These are phyloP conservation scores for Tinospora cordifolia DNA, from an alignment of 164 flowering plant species.

Conservation along the genomic window DNA sequence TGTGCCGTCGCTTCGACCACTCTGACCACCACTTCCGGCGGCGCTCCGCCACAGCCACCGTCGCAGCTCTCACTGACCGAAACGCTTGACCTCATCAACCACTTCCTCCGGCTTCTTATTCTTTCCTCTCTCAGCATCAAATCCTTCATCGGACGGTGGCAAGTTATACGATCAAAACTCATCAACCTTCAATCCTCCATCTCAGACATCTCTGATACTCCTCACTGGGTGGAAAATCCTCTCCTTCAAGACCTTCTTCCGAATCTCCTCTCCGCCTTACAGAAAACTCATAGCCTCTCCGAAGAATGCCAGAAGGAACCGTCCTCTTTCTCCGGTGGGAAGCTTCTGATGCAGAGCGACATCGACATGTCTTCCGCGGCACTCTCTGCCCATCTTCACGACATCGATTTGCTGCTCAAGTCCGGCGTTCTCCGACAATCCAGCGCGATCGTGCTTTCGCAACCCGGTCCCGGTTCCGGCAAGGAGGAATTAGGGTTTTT, in stretches of 20 bases:
- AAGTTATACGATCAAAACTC: constrained; percentile 38
- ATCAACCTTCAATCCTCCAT: constrained; percentile 29
- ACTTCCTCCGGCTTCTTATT: constrained; percentile 31
- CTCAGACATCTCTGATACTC: constrained; percentile 32
- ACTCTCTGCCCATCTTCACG: constrained; percentile 42
- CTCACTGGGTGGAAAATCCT: constrained; percentile 44
- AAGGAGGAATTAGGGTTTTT: constrained; percentile 51
- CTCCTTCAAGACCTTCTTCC: constrained; percentile 57
- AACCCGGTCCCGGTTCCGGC: constrained; percentile 40
- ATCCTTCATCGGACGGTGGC: constrained; percentile 49
- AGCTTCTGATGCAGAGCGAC: constrained; percentile 74
- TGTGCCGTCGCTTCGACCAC: no score
- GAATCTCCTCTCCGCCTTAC: constrained; percentile 43
- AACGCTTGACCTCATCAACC: constrained; percentile 20
- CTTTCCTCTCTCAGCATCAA: constrained; percentile 33
- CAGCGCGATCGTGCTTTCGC: constrained; percentile 65
- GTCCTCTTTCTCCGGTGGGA: constrained; percentile 39
- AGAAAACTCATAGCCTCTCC: constrained; percentile 37
- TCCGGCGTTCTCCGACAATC: constrained; percentile 65
- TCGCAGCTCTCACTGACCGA: constrained; percentile 20
- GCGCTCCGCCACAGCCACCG: neutral
- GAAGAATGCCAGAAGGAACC: constrained; percentile 32
- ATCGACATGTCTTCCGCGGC: constrained; percentile 62
- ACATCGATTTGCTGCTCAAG: constrained; percentile 57
- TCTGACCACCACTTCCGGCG: constrained; percentile 10